phyloP scores from a whole-genome alignment of 2,329 filamentous ascomycete genomes.

The Microdochium nivale region DNA sequence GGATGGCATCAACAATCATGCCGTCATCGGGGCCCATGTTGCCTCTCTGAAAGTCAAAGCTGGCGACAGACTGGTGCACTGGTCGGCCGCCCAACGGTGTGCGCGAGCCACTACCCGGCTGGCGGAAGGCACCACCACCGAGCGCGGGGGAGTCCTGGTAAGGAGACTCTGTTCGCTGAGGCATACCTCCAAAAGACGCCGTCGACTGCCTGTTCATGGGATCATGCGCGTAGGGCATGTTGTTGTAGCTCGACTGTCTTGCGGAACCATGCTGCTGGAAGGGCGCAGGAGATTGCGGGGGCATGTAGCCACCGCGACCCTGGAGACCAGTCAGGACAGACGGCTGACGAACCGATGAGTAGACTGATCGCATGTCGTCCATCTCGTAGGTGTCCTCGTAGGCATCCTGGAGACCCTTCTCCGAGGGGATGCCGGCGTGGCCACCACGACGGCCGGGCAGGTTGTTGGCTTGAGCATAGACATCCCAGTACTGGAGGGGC shows the following conservation, averaged over 20 bases:
- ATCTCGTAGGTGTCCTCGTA: slow-evolving; percentile 85
- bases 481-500: slow-evolving; percentile 93
- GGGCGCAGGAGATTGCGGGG: slow-evolving; percentile 71
- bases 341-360: slow-evolving; percentile 82
- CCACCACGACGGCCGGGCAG: slow-evolving; percentile 83
- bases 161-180: slow-evolving; percentile 42
- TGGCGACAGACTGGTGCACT: slow-evolving; percentile 39
- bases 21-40: slow-evolving; percentile 63
- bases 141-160: slow-evolving; percentile 42
- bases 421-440: slow-evolving; percentile 28
- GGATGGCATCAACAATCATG: slow-evolving; percentile 77
- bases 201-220: slow-evolving; percentile 60
- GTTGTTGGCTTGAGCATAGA: slow-evolving; percentile 80
- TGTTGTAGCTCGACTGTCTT: slow-evolving; percentile 28
- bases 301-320: slow-evolving; percentile 63
- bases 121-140: slow-evolving; percentile 25
- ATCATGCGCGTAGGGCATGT: slow-evolving; percentile 38
- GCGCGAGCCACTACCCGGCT: slow-evolving; percentile 47
- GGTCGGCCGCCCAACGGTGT: slow-evolving; percentile 30
- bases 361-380: slow-evolving; percentile 96
- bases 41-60: slow-evolving; percentile 53
- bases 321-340: slow-evolving; percentile 83
- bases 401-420: slow-evolving; percentile 49
- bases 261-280: slow-evolving; percentile 42
- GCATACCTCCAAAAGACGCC: slow-evolving; percentile 53